Conservation (phyloP, 306 rosid species). For the Vigna nakashimae region DNA sequence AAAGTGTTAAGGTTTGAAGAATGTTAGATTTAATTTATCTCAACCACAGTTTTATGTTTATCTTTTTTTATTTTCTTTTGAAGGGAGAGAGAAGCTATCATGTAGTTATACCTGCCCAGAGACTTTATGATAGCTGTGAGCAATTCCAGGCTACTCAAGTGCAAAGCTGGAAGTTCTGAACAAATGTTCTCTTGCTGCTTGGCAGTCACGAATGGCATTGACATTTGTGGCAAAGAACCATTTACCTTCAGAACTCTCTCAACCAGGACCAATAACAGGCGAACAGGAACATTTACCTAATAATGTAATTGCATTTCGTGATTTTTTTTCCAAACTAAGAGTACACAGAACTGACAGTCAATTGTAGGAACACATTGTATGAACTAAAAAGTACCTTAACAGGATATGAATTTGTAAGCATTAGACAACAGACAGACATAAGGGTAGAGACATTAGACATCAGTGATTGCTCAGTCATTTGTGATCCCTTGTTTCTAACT, state of each 20-base stretch:
- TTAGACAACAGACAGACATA: slow-evolving; percentile 70
- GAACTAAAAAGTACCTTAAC: slow-evolving; percentile 64
- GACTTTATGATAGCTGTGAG: slow-evolving; percentile 71
- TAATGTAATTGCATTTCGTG: slow-evolving; percentile 32
- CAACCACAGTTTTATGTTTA: neutral
- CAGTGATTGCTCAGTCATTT: slow-evolving; percentile 55
- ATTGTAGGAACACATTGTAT: slow-evolving; percentile 16
- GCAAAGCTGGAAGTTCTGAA: slow-evolving; percentile 87
- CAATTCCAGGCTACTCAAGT: slow-evolving; percentile 71
- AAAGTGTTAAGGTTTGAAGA: slow-evolving; percentile 23
- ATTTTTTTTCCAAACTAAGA: slow-evolving; percentile 29
- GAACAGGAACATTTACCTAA: slow-evolving; percentile 79
- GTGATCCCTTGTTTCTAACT: slow-evolving; percentile 47
- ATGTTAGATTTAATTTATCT: slow-evolving; percentile 17
- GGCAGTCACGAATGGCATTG: slow-evolving; percentile 71
- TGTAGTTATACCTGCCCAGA: slow-evolving; percentile 66
- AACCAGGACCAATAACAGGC: slow-evolving; percentile 61
- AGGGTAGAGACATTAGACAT: slow-evolving; percentile 62
- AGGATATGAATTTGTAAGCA: slow-evolving; percentile 81
- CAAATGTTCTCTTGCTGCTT: slow-evolving; percentile 82
- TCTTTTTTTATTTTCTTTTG: slow-evolving; percentile 19
- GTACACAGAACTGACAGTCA: slow-evolving; percentile 2
- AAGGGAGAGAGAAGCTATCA: slow-evolving; percentile 33
- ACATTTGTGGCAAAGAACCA: slow-evolving; percentile 72
- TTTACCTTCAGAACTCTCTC: slow-evolving; percentile 82